Conservation (phyloP, 2,329 filamentous ascomycete species). For the Cladosporium colombiae region DNA sequence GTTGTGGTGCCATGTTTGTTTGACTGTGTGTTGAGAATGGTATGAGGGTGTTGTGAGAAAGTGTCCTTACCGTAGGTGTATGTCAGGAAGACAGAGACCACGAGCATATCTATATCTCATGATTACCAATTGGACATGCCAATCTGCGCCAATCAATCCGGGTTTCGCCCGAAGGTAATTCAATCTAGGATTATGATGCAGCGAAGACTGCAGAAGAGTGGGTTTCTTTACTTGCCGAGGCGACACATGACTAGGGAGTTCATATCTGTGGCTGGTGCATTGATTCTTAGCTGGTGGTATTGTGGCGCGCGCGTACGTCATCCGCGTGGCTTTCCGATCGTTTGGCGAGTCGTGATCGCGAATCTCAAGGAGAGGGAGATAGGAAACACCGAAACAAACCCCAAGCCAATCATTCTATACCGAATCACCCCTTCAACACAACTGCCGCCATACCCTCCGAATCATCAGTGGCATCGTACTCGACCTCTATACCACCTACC, state of each 20-base stretch:
- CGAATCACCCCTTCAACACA: background rate
- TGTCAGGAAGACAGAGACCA: background rate
- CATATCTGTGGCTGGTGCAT: background rate
- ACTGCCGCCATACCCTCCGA: background rate
- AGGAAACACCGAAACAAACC: background rate
- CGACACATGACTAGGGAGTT: background rate
- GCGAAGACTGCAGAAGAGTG: slow-evolving; percentile 3
- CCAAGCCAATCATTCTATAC: background rate
- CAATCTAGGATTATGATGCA: background rate
- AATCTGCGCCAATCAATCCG: background rate
- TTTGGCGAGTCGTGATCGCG: slow-evolving; percentile 5
- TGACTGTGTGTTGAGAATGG: background rate
- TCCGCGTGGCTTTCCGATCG: background rate
- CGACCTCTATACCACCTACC: background rate
- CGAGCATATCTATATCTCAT: slow-evolving; percentile 5
- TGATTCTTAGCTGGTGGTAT: background rate
- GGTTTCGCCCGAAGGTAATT: slow-evolving; percentile 6
- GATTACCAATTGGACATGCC: slow-evolving; percentile 5
- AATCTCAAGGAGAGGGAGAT: background rate
- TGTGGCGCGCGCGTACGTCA: slow-evolving; percentile 3
- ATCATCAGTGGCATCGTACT: background rate
- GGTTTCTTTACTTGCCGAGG: slow-evolving; percentile 8
- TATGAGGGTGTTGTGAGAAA: background rate
- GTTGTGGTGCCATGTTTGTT: slow-evolving; percentile 23
- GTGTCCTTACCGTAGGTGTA: background rate